Base-by-base conservation (phyloP, 2,329 filamentous ascomycete genomes). In the Sporothrix euskadiensis region DNA sequence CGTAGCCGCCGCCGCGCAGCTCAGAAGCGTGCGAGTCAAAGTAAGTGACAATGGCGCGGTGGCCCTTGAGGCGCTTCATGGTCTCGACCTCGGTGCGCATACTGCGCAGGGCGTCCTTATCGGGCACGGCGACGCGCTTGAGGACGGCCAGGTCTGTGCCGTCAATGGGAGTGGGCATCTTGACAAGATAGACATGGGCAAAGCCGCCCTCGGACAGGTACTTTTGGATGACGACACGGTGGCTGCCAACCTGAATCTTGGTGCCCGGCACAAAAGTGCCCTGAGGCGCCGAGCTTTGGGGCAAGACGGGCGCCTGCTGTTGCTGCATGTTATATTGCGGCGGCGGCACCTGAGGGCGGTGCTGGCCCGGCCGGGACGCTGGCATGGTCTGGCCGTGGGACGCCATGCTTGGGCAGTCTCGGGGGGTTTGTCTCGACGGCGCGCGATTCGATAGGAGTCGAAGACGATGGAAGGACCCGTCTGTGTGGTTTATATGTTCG, bases 71-170 rank as follows among this genome's bases (percentile, higher is more conserved):
- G 83, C 96, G 94, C 90, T 99, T 99, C 96, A 99, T 99, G 16
- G 96, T 99, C 85, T 99, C 96, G 78, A 99, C 96, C 86, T 99
- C 96, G 77, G 91, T 98, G 82, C 96, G 91, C 96, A 99, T 98
- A 82, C 93, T 94, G 76, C 93, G 92, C 83, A 99, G 86, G 74
- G 95, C 90, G 76, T 97, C 93, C 86, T 97, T 98, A 83, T 99
- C 96, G 44, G 96, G 94, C 71, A 98, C 96, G 49, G 96, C 96
- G 74, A 99, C 96, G 80, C 96, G 88, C 87, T 99, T 98, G 79
- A 98, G 85, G 68, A 98, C 94, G 14, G 93, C 94, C 78, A 90
- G 86, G 78, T 97, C 92, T 76, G 92, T 91, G 75, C 92, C 92
- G 81, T 93, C 89, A 79, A 94, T 85, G 73, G 93, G 87, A 77